Evolutionary conservation across 169 alveolate species (phyloP), one percentile per base, ranked within the genome.

Genomic region (Babesia divergens): DNA sequence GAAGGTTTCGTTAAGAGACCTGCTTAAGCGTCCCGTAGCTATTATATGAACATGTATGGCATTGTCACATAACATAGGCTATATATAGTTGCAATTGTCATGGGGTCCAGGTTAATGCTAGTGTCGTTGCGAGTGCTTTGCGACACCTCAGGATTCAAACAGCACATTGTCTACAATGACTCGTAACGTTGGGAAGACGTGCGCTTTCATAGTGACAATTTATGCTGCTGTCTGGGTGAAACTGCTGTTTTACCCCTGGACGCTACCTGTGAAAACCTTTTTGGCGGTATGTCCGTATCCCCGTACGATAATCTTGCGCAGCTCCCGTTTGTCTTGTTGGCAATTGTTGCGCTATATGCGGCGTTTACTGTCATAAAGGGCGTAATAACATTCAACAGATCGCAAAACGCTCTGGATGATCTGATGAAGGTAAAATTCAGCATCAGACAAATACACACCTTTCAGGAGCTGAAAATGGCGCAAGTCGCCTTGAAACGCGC

Each of bases 401-500:
- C 86, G 29, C 34, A 51, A 3, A 32, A 28, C 9, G 74, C 86
- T n/a, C 31, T 35, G 37, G 49, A 31, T 18, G 75, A 68, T 8
- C 60, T 77, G 43, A 54, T 55, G 35, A 37, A 77, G 76, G 86
- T 77, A 20, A 18, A 49, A 29, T 7, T 9, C 5, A 6, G 26
- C 26, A 29, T 18, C 7, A 13, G n/a, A 22, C 16, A 46, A 31
- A 40, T 28, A 52, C 4, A 6, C n/a, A 46, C 24, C 4, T 22
- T 29, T 40, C 37, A 77, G 86, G 82, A 67, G 29, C 65, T 77
- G 32, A 66, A 68, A 34, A 16, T 20, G 43, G 59, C 64, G 13
- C 71, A 43, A 11, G 26, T 22, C 8, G 70, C 58, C 0, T 29
- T 77, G 46, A 29, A 59, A 14, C 35, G 69, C 9, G 60, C 53